Evolutionary conservation across 148 eudicot genomes (phyloP).

Genomic region (Oxyria digyna): DNA sequence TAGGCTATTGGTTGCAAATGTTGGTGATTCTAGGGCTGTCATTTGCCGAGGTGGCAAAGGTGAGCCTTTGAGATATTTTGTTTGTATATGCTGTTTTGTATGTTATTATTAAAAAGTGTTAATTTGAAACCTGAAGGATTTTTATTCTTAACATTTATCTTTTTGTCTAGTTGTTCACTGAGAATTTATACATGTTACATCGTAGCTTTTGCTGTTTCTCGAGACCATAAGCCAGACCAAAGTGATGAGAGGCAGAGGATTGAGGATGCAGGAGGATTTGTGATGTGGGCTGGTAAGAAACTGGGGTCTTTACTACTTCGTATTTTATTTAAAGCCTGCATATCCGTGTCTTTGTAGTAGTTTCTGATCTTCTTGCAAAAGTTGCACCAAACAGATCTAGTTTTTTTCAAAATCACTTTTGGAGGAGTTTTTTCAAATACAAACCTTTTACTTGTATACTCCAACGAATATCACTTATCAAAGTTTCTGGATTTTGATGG

Average conservation of each 20-base stretch:
- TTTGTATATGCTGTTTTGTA: not conserved
- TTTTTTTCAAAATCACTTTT: not conserved
- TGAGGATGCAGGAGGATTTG: conserved; percentile 98
- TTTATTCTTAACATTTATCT: not conserved
- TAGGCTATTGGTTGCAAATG: conserved; percentile 90
- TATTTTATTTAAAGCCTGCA: not conserved
- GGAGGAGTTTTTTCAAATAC: not conserved
- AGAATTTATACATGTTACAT: not conserved
- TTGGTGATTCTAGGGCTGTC: conserved; percentile 97
- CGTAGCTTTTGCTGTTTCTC: conserved; percentile 90
- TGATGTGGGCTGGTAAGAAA: conserved; percentile 89
- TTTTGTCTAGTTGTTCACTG: not conserved
- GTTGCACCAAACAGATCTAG: not conserved
- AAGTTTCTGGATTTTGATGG: not conserved
- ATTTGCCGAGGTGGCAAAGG: conserved; percentile 88
- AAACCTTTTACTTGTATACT: not conserved
- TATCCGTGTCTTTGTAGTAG: not conserved
- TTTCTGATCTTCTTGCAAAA: not conserved
- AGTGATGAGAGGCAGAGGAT: conserved; percentile 90
- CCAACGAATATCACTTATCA: not conserved
- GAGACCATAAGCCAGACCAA: conserved; percentile 99
- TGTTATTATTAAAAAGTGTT: not conserved
- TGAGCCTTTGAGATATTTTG: conserved; percentile 12
- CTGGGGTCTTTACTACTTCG: not conserved
- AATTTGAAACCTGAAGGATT: not conserved